phyloP scores from a whole-genome alignment of 345 rosid genomes.

The Ceriops decandra region DNA sequence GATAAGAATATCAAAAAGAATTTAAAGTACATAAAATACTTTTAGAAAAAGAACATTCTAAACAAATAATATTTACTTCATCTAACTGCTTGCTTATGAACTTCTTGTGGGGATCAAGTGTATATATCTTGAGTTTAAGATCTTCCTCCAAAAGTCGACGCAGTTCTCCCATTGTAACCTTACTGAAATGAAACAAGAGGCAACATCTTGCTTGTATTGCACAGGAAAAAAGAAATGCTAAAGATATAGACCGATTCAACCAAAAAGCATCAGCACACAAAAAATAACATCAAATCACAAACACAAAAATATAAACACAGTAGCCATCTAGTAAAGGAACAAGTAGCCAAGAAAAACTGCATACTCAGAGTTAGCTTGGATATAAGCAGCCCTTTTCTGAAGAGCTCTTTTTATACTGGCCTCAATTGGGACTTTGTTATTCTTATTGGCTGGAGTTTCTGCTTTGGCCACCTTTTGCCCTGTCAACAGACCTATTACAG shows the following conservation, averaged over 20 bases:
- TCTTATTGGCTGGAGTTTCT: conserved; percentile 31
- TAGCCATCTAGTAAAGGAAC: background rate
- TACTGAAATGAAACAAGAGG: conserved; percentile 36
- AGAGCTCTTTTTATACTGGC: conserved; percentile 53
- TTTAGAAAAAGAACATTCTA: conserved; percentile 8
- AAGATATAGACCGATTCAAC: background rate
- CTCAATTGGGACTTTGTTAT: conserved; percentile 42
- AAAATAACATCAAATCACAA: background rate
- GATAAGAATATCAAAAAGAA: conserved; percentile 8
- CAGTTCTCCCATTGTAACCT: conserved; percentile 69
- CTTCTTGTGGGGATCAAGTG: conserved; percentile 69
- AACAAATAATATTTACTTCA: conserved; percentile 36
- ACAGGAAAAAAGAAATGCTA: background rate
- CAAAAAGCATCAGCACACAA: conserved; percentile 1
- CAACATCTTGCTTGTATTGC: conserved; percentile 6
- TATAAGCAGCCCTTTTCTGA: conserved; percentile 51
- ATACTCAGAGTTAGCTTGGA: conserved; percentile 71
- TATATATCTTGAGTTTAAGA: conserved; percentile 54
- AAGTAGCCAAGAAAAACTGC: conserved; percentile 13
- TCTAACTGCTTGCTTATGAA: conserved; percentile 61
- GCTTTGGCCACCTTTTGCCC: conserved; percentile 35
- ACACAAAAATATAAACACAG: background rate
- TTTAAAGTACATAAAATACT: background rate
- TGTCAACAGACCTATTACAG: conserved; percentile 62
- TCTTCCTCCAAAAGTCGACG: conserved; percentile 86